Evolutionary conservation across 768 basidiomycete genomes (phyloP), one percentile per base, ranked within the genome.

Genomic region (Filobasidium wieringae): DNA sequence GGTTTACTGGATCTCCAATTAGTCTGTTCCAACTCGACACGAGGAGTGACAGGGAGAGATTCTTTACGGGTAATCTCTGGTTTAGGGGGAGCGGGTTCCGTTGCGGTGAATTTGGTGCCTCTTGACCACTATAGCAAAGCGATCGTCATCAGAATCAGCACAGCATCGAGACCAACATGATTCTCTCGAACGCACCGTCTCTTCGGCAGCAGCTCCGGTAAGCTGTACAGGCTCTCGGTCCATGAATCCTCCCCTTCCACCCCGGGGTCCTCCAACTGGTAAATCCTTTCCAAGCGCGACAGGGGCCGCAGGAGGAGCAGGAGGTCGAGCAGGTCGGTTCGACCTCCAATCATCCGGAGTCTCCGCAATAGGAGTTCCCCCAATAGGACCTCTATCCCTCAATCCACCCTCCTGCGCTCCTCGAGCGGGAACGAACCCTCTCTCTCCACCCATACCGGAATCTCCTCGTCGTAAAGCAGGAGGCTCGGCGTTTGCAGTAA

Each of bases 311-410:
- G 64, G 51, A 19, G 65, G 50, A 19, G 65, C 58, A 29, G 63
- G 52, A 11, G 67, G 57, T 11, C 65, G 49, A 22, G 59, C 57
- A 36, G 74, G 29, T 79, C 77, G 60, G 47, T 68, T 79, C 22
- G 85, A 83, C 54, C 87, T 82, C 87, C 87, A 89, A 66, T 88
- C 84, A 55, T 71, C 79, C 22, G 74, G 75, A 30, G 75, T 78
- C 53, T 88, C 86, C 14, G 85, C 80, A n/a, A 80, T 71, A 57
- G 77, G 78, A 11, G 81, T 76, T 6, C 17, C 27, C 33, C 24
- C 50, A n/a, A 15, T 62, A 68, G 36, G 58, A 59, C 41, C 66
- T 70, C 58, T 71, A 64, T 68, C 70, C 69, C 58, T 58, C 58
- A 50, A 60, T 51, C 30, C 63, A 65, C 60, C 66, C 19, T 59